Conservation (phyloP, 768 basidiomycete genomes). For the Boletellus ananas region DNA sequence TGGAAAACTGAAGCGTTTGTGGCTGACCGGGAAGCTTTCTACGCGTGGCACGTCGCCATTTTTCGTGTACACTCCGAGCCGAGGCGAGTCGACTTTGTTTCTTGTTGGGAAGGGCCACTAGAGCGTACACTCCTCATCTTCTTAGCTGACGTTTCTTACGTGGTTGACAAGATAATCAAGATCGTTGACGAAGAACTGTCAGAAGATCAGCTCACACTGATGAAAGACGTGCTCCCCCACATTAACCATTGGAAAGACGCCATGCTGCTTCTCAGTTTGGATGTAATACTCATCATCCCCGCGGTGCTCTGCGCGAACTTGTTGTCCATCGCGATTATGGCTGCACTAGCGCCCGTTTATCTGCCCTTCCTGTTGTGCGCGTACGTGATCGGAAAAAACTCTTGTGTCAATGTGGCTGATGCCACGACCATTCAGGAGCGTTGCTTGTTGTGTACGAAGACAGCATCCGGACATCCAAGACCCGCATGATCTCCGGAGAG, state of each 20-base stretch:
- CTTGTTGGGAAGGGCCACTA: neutral
- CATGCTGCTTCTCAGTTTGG: too few relatives aligned
- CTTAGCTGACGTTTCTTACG: constrained; percentile 14
- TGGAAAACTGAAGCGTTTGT: constrained; percentile 11
- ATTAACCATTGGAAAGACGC: constrained; percentile 19
- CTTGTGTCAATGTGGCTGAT: too few relatives aligned
- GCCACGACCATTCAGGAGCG: too few relatives aligned
- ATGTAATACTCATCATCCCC: too few relatives aligned
- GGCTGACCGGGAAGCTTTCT: constrained; percentile 12
- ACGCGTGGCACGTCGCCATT: constrained; percentile 12
- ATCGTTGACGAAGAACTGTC: constrained; percentile 13
- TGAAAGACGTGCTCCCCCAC: constrained; percentile 12
- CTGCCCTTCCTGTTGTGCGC: too few relatives aligned
- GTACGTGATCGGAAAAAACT: too few relatives aligned
- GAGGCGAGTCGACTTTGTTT: constrained; percentile 1
- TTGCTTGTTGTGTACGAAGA: too few relatives aligned
- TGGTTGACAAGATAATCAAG: constrained; percentile 18
- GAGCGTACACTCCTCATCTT: neutral
- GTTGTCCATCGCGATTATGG: too few relatives aligned
- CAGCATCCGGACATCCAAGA: too few relatives aligned
- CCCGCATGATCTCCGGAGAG: too few relatives aligned
- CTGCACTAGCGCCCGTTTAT: too few relatives aligned
- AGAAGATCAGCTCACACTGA: constrained; percentile 12
- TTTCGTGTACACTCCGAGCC: constrained; percentile 13
- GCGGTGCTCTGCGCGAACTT: too few relatives aligned